phyloP scores from a whole-genome alignment of 2,329 filamentous ascomycete genomes.

The Fusarium armeniacum region DNA sequence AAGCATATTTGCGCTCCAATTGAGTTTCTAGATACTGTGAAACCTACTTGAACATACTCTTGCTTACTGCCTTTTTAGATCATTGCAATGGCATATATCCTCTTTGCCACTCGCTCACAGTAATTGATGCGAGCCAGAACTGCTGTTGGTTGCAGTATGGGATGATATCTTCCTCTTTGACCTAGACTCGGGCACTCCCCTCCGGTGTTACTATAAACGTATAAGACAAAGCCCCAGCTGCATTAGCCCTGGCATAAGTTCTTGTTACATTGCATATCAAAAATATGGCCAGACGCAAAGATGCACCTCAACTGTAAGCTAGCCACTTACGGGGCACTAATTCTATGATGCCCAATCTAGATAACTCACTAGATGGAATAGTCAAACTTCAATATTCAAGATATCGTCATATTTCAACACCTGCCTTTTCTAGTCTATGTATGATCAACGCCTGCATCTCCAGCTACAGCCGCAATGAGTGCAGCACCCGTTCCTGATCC shows the following conservation, averaged over 20 bases:
- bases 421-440: neutral
- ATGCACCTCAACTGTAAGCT: neutral
- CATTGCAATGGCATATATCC: neutral
- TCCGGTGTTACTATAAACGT: neutral
- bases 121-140: neutral
- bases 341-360: too few relatives aligned
- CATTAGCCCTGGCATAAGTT: neutral
- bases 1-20: neutral
- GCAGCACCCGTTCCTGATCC: constrained; percentile 22
- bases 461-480: constrained; percentile 14
- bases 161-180: neutral
- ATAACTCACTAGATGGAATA: neutral
- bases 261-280: neutral
- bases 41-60: neutral
- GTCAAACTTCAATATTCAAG: neutral
- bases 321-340: neutral
- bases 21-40: neutral
- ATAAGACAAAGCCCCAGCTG: neutral
- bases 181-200: neutral
- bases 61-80: too few relatives aligned
- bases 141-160: neutral
- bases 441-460: neutral
- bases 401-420: neutral
- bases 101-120: neutral
- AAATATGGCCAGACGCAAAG: neutral